Evolutionary conservation across 768 basidiomycete genomes (phyloP).

Genomic region (Tricholoma furcatifolium): DNA sequence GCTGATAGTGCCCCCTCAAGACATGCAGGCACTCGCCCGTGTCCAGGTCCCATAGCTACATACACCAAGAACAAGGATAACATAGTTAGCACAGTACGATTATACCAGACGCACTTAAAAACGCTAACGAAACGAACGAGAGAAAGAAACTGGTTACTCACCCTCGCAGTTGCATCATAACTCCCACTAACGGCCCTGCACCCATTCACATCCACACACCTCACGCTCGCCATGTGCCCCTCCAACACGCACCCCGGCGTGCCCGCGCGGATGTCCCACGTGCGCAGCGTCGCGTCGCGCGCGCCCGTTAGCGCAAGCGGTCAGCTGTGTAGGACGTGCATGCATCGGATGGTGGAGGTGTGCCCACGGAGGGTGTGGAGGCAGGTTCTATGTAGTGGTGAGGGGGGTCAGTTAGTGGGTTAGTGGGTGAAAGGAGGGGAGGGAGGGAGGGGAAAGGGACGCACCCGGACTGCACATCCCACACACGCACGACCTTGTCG

Average conservation of each 20-base stretch:
- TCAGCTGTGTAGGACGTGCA: conserved; percentile 82
- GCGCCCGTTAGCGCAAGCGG: conserved; percentile 91
- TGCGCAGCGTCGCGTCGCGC: conserved; percentile 79
- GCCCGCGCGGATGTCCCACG: conserved; percentile 93
- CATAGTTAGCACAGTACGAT: too few species aligned
- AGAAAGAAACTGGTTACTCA: too few species aligned
- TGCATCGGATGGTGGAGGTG: conserved; percentile 86
- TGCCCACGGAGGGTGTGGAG: conserved; percentile 83
- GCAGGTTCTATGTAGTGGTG: conserved; percentile 44
- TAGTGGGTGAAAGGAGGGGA: neutral
- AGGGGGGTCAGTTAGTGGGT: neutral
- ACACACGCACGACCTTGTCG: conserved; percentile 88
- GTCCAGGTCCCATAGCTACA: conserved; percentile 88
- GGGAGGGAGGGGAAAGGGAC: neutral
- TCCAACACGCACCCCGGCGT: conserved; percentile 58
- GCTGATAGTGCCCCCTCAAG: conserved; percentile 79
- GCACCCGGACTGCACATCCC: conserved; percentile 82
- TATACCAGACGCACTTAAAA: neutral
- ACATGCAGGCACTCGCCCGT: conserved; percentile 85
- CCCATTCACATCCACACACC: conserved; percentile 88
- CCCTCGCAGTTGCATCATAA: conserved; percentile 87
- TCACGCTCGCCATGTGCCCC: conserved; percentile 81
- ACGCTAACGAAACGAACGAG: too few species aligned
- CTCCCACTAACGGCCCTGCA: conserved; percentile 86
- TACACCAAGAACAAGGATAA: too few species aligned